Evolutionary conservation across 2,329 filamentous ascomycete genomes (phyloP).

Genomic region (Arachnomyces sp.): DNA sequence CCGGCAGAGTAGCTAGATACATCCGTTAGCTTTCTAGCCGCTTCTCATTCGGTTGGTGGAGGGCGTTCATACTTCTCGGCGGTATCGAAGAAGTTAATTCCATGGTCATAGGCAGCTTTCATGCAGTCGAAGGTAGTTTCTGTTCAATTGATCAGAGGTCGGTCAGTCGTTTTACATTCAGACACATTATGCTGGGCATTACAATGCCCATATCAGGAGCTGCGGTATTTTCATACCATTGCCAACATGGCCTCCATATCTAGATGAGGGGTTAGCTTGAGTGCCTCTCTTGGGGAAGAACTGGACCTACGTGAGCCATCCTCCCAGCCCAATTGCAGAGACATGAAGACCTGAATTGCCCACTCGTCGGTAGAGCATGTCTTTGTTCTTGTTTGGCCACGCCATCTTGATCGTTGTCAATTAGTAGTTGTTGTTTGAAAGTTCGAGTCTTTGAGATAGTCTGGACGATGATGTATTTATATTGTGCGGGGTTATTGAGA

Average conservation of each 20-base stretch:
- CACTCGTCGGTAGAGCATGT: constrained; percentile 64
- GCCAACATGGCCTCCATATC: constrained; percentile 59
- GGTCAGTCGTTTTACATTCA: background rate
- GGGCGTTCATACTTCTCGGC: constrained; percentile 37
- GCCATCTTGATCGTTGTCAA: constrained; percentile 4
- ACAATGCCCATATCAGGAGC: no score
- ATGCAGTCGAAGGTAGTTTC: constrained; percentile 29
- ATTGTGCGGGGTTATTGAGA: no score
- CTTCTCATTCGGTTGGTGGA: background rate
- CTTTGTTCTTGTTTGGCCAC: constrained; percentile 21
- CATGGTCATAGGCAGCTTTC: constrained; percentile 48
- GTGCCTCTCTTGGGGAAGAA: background rate
- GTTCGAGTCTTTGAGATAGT: no score
- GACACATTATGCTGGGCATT: background rate
- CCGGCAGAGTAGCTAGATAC: constrained; percentile 40
- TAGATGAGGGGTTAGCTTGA: constrained; percentile 48
- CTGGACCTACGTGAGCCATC: constrained; percentile 26
- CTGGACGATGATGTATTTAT: no score
- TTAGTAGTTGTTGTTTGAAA: background rate
- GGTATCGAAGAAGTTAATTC: constrained; percentile 52
- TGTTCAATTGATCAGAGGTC: constrained; percentile 4
- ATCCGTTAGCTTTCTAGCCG: background rate
- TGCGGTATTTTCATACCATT: constrained; percentile 51
- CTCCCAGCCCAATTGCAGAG: constrained; percentile 59
- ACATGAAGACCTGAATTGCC: constrained; percentile 66